Evolutionary conservation across 1,284 basidiomycete species (phyloP), one percentile per base, ranked within the genome.

Genomic region (Puccinia sorghi): DNA sequence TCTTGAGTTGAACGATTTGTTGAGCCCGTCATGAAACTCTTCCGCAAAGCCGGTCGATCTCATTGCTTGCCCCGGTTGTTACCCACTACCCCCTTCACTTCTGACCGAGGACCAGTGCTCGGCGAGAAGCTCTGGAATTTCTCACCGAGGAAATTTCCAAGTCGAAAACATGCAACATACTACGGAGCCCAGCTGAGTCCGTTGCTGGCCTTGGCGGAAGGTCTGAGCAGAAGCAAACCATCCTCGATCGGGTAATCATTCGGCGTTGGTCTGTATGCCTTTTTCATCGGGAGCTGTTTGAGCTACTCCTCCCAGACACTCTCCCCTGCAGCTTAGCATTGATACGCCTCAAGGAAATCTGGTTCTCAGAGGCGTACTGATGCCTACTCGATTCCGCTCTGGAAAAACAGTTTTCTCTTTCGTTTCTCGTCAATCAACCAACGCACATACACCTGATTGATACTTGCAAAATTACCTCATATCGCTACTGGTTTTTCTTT

Each of bases 221-320:
- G 59, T 20, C 37, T 41, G 6, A 63, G 59, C 37, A 63, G 15
- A 63, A 63, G 37, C 20, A 39, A 37, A 41, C 20, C n/a, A 0
- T 9, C 59, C 15, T 63, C 59, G 59, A 37, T 59, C 27, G 57
- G 9, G 17, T 32, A 32, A 37, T 59, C 57, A 5, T 32, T 20
- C 61, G 61, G 20, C n/a, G 61, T 64, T 64, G 41, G 8, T 25
- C 20, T 15, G 37, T 22, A 46, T 41, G n/a, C 20, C n/a, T 64
- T 64, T 64, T 20, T 46, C 61, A 64, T 64, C 41, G n/a, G 22
- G 13, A 64, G 61, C 41, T 64, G 61, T 64, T 64, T 64, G 61
- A 12, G 41, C 61, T 64, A 64, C 61, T 46, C 41, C 39, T 46
- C n/a, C 41, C 39, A 64, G 12, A 64, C 61, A 64, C 20, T 41